Percentiles rank a stretch among this genome's conserved stretches.
These are phyloP conservation scores for Pisolithus orientalis DNA, from an alignment of 768 basidiomycete genomes.

Conservation along the genomic window DNA sequence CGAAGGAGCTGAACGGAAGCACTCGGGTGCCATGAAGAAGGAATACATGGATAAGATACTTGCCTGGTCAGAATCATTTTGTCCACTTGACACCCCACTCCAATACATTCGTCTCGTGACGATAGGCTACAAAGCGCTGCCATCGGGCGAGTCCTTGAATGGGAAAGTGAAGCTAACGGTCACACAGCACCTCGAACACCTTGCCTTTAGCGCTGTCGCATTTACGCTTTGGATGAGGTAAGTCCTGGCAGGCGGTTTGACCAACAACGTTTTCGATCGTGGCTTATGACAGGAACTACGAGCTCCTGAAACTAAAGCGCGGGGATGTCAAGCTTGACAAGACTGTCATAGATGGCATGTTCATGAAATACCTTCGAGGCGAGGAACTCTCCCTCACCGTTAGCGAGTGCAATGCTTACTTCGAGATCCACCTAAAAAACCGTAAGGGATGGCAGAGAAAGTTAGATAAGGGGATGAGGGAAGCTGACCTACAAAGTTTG, in stretches of 20 bases:
- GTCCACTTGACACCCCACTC: neutral
- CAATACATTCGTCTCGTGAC: neutral
- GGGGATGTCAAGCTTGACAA: conserved; percentile 14
- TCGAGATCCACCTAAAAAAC: conserved; percentile 16
- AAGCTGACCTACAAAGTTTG: conserved; percentile 9
- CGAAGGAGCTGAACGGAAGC: conserved; percentile 15
- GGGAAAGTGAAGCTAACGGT: neutral
- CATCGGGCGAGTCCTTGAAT: neutral
- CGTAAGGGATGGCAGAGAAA: conserved; percentile 21
- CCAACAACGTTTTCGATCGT: no score
- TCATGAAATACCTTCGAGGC: conserved; percentile 1
- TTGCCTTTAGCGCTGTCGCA: neutral
- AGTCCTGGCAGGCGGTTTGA: no score
- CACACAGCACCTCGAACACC: neutral
- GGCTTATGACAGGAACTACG: conserved; percentile 21
- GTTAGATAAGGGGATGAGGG: conserved; percentile 19
- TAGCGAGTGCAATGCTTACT: conserved; percentile 10
- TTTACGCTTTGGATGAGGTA: neutral
- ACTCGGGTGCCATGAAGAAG: conserved; percentile 23
- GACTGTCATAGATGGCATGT: neutral
- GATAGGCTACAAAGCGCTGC: neutral
- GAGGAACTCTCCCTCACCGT: neutral
- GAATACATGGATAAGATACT: neutral
- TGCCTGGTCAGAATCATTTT: neutral
- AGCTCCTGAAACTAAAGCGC: conserved; percentile 20